Percentiles rank a stretch among this genome's conserved stretches.
phyloP scores from a whole-genome alignment of 2,329 filamentous ascomycete genomes.

The Xylariales sp. region DNA sequence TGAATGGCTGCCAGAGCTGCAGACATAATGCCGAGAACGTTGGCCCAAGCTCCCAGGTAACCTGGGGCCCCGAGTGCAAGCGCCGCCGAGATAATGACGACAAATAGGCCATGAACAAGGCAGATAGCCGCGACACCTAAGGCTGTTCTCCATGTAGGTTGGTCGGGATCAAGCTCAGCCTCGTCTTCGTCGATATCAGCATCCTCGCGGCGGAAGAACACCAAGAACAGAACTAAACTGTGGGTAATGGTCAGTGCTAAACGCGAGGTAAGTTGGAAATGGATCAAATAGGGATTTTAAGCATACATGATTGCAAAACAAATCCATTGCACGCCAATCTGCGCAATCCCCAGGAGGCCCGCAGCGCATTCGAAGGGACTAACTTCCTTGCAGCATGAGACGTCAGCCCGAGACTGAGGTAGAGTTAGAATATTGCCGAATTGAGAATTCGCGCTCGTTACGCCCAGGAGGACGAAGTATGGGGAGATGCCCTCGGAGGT shows the following conservation, averaged over 20 bases:
- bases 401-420: constrained; percentile 75
- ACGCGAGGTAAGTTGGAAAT: too few relatives aligned
- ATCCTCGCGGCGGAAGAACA: constrained; percentile 77
- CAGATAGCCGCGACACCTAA: constrained; percentile 69
- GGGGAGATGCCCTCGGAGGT: constrained; percentile 94
- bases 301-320: constrained; percentile 89
- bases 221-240: constrained; percentile 87
- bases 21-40: constrained; percentile 75
- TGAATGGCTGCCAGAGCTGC: constrained; percentile 79
- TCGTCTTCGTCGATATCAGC: constrained; percentile 46
- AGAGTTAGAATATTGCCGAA: constrained; percentile 91
- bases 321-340: constrained; percentile 87
- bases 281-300: not conserved
- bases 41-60: constrained; percentile 74
- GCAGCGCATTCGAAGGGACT: constrained; percentile 79
- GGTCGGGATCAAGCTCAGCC: constrained; percentile 35
- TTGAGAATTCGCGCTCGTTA: constrained; percentile 80
- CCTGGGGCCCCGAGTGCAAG: constrained; percentile 60
- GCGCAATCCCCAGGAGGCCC: constrained; percentile 80
- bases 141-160: constrained; percentile 73
- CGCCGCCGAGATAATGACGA: constrained; percentile 64
- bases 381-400: constrained; percentile 80
- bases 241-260: constrained; percentile 14
- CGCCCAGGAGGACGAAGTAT: constrained; percentile 91
- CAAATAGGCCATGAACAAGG: constrained; percentile 69